These are phyloP conservation scores for Metschnikowia bowlesiae DNA, from an alignment of 805 yeast species.

Conservation along the genomic window DNA sequence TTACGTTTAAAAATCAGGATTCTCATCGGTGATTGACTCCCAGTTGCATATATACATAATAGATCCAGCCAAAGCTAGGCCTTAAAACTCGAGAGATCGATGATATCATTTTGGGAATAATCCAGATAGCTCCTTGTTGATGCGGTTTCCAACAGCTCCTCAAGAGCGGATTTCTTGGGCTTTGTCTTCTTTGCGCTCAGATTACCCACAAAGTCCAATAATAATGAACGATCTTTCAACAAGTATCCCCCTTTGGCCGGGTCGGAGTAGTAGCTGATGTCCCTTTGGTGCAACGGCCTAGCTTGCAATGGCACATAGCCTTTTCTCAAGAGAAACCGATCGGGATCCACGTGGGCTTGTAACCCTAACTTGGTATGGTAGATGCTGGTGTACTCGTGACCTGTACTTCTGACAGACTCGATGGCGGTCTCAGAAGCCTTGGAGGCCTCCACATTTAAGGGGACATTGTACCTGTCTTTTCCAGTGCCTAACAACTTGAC, in stretches of 20 bases:
- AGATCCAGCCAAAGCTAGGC: background rate
- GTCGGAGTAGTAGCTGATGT: conserved; percentile 72
- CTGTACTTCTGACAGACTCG: conserved; percentile 61
- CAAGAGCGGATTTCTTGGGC: conserved; percentile 33
- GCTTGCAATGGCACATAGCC: conserved; percentile 83
- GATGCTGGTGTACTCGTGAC: conserved; percentile 69
- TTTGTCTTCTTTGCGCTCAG: conserved; percentile 10
- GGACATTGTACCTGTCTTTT: conserved; percentile 42
- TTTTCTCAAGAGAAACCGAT: conserved; percentile 58
- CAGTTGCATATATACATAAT: background rate
- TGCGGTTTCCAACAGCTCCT: conserved; percentile 33
- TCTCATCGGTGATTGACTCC: background rate
- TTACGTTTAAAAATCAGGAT: conserved; percentile 1
- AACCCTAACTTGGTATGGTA: conserved; percentile 63
- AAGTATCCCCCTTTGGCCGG: conserved; percentile 74
- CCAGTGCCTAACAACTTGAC: conserved; percentile 77
- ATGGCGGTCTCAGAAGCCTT: conserved; percentile 77
- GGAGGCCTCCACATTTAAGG: conserved; percentile 75
- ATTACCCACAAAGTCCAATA: conserved; percentile 34
- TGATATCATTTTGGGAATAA: conserved; percentile 11
- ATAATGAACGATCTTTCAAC: conserved; percentile 34
- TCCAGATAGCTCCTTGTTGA: conserved; percentile 15
- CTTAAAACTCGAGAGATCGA: conserved; percentile 8
- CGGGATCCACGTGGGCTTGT: conserved; percentile 73
- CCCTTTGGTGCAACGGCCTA: conserved; percentile 79